Evolutionary conservation across 139 green algal species (phyloP).

Genomic region (Protoeuglena noctilucae): DNA sequence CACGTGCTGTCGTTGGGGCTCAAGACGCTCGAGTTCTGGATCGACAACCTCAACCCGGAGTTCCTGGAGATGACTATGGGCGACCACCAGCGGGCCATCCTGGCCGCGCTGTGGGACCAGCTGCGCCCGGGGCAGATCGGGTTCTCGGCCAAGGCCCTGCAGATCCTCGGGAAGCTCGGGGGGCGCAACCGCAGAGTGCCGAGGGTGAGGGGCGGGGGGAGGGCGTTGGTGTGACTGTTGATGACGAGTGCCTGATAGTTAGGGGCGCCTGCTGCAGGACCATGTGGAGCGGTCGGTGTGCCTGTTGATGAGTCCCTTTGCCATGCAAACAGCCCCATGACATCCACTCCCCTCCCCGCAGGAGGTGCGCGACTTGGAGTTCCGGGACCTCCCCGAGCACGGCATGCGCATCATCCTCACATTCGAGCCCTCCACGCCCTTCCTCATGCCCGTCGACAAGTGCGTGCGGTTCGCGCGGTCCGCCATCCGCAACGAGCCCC

Average conservation of each 20-base stretch:
- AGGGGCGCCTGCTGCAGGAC: not conserved
- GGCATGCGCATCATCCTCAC: slow-evolving; percentile 86
- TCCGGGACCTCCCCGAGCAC: slow-evolving; percentile 82
- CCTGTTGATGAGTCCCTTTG: not conserved
- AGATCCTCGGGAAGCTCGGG: slow-evolving; percentile 91
- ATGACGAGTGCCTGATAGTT: not conserved
- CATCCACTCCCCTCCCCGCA: not conserved
- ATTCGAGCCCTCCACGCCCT: slow-evolving; percentile 69
- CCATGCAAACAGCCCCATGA: not conserved
- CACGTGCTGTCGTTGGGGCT: slow-evolving; percentile 35
- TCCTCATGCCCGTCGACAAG: slow-evolving; percentile 83
- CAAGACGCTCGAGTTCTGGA: slow-evolving; percentile 75
- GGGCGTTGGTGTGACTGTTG: no score
- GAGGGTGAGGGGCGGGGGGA: slow-evolving; percentile 3
- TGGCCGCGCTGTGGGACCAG: slow-evolving; percentile 68
- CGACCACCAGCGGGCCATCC: slow-evolving; percentile 49
- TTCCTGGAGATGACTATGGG: slow-evolving; percentile 83
- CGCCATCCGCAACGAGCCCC: not conserved
- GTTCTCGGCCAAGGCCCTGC: slow-evolving; percentile 20
- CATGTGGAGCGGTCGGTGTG: not conserved
- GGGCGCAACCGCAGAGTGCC: slow-evolving; percentile 78
- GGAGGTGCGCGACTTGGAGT: slow-evolving; percentile 51
- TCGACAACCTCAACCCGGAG: slow-evolving; percentile 84
- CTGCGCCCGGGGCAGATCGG: slow-evolving; percentile 37
- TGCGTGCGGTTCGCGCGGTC: slow-evolving; percentile 28